Conservation (phyloP, 768 basidiomycete genomes). For the Amyloporia xantha region DNA sequence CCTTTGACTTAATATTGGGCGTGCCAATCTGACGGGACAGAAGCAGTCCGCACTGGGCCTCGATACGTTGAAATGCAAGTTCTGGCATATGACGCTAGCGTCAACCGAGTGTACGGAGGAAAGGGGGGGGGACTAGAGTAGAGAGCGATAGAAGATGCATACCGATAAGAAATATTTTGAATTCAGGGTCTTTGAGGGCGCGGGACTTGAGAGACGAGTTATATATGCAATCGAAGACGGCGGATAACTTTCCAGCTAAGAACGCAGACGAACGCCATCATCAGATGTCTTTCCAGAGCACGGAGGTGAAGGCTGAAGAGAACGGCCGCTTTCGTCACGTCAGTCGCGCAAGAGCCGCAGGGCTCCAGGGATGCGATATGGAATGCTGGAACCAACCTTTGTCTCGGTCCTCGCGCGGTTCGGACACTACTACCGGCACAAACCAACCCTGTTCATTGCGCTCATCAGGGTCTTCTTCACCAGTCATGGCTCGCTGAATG, state of each 20-base stretch:
- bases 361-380: too few species aligned
- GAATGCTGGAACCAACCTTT: too few species aligned
- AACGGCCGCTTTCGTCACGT: too few species aligned
- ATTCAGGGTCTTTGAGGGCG: constrained; percentile 50
- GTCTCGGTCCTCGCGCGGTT: constrained; percentile 54
- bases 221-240: constrained; percentile 73
- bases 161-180: constrained; percentile 70
- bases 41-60: constrained; percentile 49
- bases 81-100: constrained; percentile 33
- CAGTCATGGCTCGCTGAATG: constrained; percentile 52
- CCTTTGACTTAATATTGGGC: constrained; percentile 75
- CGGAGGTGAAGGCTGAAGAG: constrained; percentile 3
- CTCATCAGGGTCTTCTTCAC: constrained; percentile 35
- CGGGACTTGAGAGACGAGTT: constrained; percentile 54
- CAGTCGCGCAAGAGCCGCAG: too few species aligned
- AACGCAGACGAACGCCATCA: constrained; percentile 9
- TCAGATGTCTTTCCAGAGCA: neutral
- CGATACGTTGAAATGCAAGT: constrained; percentile 60
- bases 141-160: constrained; percentile 17
- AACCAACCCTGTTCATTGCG: constrained; percentile 42
- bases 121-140: neutral
- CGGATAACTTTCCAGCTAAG: constrained; percentile 58
- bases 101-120: neutral
- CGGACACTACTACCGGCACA: constrained; percentile 68
- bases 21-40: constrained; percentile 65